A percentile compares a stretch with the other conserved stretches of the same genome.
phyloP scores from a whole-genome alignment of 805 yeast genomes.

The Kuraishia piskuri region DNA sequence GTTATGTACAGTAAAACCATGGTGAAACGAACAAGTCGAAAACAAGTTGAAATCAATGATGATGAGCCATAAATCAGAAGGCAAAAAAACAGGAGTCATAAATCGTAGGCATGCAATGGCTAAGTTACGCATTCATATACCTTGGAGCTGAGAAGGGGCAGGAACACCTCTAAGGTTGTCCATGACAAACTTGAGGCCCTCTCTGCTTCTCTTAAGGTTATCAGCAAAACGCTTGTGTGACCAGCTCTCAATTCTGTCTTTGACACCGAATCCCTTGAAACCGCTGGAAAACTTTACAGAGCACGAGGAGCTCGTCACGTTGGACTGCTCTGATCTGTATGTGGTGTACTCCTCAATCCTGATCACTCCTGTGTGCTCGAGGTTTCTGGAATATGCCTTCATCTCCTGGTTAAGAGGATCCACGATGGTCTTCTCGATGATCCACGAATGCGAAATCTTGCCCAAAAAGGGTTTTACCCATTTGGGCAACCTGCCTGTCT shows the following conservation, averaged over 20 bases:
- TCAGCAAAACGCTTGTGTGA: constrained; percentile 61
- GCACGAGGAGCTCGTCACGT: constrained; percentile 35
- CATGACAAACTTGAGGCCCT: constrained; percentile 77
- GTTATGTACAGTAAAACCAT: not conserved
- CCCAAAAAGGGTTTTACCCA: constrained; percentile 76
- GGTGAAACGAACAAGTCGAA: not conserved
- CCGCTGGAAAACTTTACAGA: constrained; percentile 65
- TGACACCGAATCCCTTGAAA: constrained; percentile 52
- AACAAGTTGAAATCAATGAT: not conserved
- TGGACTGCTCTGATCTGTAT: constrained; percentile 32
- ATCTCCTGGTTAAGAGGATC: constrained; percentile 50
- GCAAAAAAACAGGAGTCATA: not conserved
- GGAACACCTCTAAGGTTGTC: constrained; percentile 23
- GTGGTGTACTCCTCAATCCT: constrained; percentile 70
- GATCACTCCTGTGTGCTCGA: constrained; percentile 75
- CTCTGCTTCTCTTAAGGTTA: constrained; percentile 55
- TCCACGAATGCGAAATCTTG: constrained; percentile 63
- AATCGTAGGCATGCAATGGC: not conserved
- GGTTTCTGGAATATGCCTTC: constrained; percentile 67
- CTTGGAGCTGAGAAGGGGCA: not conserved
- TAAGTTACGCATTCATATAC: not conserved
- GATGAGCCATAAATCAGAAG: not conserved
- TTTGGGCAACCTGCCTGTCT: constrained; percentile 71
- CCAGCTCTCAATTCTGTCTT: constrained; percentile 76
- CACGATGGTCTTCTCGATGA: constrained; percentile 69